Evolutionary conservation across 495 filamentous ascomycete species (phyloP), one percentile per base, ranked within the genome.

Genomic region (Daldinia concentrica): DNA sequence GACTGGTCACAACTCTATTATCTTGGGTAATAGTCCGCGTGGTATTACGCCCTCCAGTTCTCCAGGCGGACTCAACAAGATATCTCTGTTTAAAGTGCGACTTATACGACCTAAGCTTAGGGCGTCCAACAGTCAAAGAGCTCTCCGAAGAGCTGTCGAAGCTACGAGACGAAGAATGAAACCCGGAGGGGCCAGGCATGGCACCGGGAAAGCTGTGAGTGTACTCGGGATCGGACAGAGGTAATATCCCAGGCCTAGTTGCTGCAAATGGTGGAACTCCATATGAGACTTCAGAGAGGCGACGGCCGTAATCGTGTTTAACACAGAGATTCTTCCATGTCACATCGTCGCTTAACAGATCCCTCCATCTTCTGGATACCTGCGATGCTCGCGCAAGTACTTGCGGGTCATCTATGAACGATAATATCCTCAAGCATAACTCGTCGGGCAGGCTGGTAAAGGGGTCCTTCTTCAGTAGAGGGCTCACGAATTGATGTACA

Each of bases 71-170:
- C 74, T 99, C 96, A 58, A 98, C 95, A 83, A 97, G 89, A 78
- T 97, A 98, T 79, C 92, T 87, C 74, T 97, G 94, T 76, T 98
- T 99, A 81, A 99, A 99, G 79, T 98, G 94, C 1, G 92, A 96
- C 74, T 94, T 91, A 80, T 98, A 97, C 6, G 93, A 94, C 54
- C 87, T 78, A 41, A 80, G 66, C 45, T 81, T 82, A 17, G 82
- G 84, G 24, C 84, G 81, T 9, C 68, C 74, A 19, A 62, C 69
- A 26, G 66, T 11, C 8, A 62, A 69, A 29, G 62, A 60, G 30
- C 58, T 39, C 36, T 62, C 79, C 29, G 73, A 68, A 55, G 67
- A 68, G 26, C 74, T 78, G 22, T 84, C 83, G 36, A 84, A 79
- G 68, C 77, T 84, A 52, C 79, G 74, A 12, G 81, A 79, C 15